Base-by-base conservation (phyloP, 108 stramenopile genomes). In the Cyclotella atomus region DNA sequence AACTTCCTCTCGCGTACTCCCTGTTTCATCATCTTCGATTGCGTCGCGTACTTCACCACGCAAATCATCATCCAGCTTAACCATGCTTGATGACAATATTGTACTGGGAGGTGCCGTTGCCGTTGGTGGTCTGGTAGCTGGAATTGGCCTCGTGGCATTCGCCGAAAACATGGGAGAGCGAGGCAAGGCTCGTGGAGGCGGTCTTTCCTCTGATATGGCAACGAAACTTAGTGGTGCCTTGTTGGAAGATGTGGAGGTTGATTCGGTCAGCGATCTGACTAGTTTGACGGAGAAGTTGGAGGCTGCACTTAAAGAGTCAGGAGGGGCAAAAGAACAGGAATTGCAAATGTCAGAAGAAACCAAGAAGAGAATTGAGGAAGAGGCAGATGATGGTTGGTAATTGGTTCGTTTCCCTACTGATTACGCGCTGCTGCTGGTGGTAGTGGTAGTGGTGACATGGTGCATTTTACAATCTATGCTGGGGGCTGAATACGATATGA, bases 351-450 rank as follows among this genome's bases (percentile, higher is more conserved):
- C 87, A 27, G 93, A 94, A 54, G 93, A 90, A 74, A 88, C 88
- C 19, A 91, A 89, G 76, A 90, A 90, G 77, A 71, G 85, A 54
- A 81, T 90, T 64, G 79, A 77, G 9, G 88, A 91, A 67, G 93
- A 94, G 82, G 88, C 89, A 12, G 93, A 94, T 66, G 90, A 91
- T 84, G 93, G 93, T 35, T 94, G 93, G 93, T 94, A 86, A 82
- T 7, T 52, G 28, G 25, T 14, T 33, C 35, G 19, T n/a, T n/a
- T n/a, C n/a, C n/a, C n/a, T n/a, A n/a, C n/a, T n/a, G n/a, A n/a
- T n/a, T n/a, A n/a, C n/a, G n/a, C n/a, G n/a, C n/a, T n/a, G n/a
- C n/a, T n/a, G n/a, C n/a, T n/a, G n/a, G n/a, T n/a, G n/a, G n/a
- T n/a, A n/a, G n/a, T n/a, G n/a, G n/a, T n/a, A n/a, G n/a, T n/a